Evolutionary conservation across 2,329 filamentous ascomycete species (phyloP).

Genomic region (Aspergillus tanneri): DNA sequence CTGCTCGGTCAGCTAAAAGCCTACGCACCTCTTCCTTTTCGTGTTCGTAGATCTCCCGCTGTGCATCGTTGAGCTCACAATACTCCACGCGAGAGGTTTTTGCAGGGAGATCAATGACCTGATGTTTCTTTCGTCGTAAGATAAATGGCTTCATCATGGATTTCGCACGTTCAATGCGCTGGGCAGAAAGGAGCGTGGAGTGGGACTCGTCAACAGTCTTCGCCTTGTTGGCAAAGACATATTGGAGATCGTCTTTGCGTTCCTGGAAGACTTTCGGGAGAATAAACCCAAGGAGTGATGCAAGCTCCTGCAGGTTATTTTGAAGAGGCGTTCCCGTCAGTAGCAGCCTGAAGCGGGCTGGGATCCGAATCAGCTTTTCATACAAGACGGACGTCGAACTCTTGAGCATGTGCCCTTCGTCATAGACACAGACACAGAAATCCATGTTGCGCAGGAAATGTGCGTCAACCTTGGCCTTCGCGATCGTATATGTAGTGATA

Average conservation of each 20-base stretch:
- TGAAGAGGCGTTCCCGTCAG: constrained; percentile 91
- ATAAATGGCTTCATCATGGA: constrained; percentile 96
- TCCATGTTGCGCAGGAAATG: constrained; percentile 61
- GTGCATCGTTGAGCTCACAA: constrained; percentile 73
- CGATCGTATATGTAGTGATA: constrained; percentile 70
- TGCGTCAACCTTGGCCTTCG: constrained; percentile 60
- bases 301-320: constrained; percentile 92
- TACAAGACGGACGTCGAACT: constrained; percentile 83
- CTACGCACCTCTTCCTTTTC: constrained; percentile 64
- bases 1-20: constrained; percentile 59
- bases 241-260: constrained; percentile 74
- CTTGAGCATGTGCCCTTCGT: constrained; percentile 92
- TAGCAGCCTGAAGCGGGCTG: constrained; percentile 78
- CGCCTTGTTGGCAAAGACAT: constrained; percentile 89
- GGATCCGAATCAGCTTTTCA: constrained; percentile 72
- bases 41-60: constrained; percentile 70
- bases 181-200: constrained; percentile 78
- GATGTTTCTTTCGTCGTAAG: constrained; percentile 85
- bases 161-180: constrained; percentile 81
- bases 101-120: constrained; percentile 80
- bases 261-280: constrained; percentile 79
- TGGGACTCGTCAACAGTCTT: constrained; percentile 71
- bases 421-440: constrained; percentile 70
- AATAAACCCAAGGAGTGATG: constrained; percentile 89
- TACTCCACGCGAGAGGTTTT: constrained; percentile 77